Percentiles rank a stretch among this genome's conserved stretches.
Conservation (phyloP, 2,329 filamentous ascomycete genomes). For the Ophiosphaerella herpotricha region DNA sequence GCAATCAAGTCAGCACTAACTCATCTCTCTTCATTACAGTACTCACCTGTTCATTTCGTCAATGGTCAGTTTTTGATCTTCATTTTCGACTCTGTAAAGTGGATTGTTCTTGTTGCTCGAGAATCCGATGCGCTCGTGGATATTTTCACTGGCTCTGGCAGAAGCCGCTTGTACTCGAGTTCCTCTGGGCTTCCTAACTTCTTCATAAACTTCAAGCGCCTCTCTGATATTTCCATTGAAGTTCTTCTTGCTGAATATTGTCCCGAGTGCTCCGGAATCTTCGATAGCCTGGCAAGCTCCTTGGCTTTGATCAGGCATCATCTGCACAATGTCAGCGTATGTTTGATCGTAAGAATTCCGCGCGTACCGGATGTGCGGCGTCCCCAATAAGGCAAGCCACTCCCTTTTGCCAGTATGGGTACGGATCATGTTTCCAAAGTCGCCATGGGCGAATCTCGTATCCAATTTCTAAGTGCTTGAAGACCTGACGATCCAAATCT, state of each 20-base stretch:
- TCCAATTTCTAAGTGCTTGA: slow-evolving; percentile 60
- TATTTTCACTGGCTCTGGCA: slow-evolving; percentile 36
- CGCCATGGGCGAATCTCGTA: slow-evolving; percentile 67
- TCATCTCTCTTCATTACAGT: background rate
- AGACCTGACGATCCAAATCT: slow-evolving; percentile 61
- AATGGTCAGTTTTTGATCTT: slow-evolving; percentile 65
- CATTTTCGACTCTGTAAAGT: slow-evolving; percentile 65
- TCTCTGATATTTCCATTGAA: slow-evolving; percentile 39
- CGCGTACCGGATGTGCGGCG: slow-evolving; percentile 60
- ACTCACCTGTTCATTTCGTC: slow-evolving; percentile 64
- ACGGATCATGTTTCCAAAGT: slow-evolving; percentile 65
- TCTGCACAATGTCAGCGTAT: slow-evolving; percentile 27
- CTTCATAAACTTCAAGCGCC: slow-evolving; percentile 35
- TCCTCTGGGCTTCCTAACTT: slow-evolving; percentile 34
- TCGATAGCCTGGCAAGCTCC: slow-evolving; percentile 71
- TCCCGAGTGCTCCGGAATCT: slow-evolving; percentile 64
- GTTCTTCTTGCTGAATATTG: slow-evolving; percentile 58
- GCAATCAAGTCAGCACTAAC: background rate
- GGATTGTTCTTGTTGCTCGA: background rate
- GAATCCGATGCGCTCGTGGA: slow-evolving; percentile 49
- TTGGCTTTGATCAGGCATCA: slow-evolving; percentile 71
- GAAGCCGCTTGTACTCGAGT: slow-evolving; percentile 39
- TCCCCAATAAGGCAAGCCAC: slow-evolving; percentile 65
- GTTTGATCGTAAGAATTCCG: background rate
- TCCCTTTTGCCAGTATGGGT: slow-evolving; percentile 58